Percentiles rank a stretch among this genome's conserved stretches.
Evolutionary conservation across 106 monocot species (phyloP).

Genomic region (Dendrobium officinale): DNA sequence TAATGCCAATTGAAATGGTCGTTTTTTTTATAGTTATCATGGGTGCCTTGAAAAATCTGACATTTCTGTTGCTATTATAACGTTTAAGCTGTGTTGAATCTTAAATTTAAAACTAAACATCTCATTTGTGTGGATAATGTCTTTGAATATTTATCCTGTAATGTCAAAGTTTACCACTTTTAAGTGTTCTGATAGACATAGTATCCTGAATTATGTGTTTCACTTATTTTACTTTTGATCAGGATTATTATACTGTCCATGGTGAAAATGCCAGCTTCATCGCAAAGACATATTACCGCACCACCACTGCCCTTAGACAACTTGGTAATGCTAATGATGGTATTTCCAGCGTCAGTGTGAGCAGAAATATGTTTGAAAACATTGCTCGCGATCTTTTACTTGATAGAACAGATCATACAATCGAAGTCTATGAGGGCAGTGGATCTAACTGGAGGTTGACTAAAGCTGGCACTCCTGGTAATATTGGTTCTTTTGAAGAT

Average conservation of each 20-base stretch:
- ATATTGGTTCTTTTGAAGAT: conserved; percentile 92
- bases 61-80: neutral
- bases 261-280: conserved; percentile 90
- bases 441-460: conserved; percentile 87
- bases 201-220: neutral
- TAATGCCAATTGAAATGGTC: neutral
- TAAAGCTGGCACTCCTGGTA: conserved; percentile 88
- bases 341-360: conserved; percentile 75
- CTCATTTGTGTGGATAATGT: neutral
- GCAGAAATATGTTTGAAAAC: conserved; percentile 90
- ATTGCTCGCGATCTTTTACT: conserved; percentile 85
- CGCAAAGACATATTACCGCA: conserved; percentile 92
- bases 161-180: neutral
- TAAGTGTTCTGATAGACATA: neutral
- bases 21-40: neutral
- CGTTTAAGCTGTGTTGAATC: neutral
- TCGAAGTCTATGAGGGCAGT: conserved; percentile 97
- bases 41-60: neutral
- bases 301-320: conserved; percentile 77
- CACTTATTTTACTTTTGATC: conserved; percentile 1
- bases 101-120: neutral
- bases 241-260: conserved; percentile 98
- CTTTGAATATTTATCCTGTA: neutral
- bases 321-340: conserved; percentile 64
- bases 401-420: conserved; percentile 80